Evolutionary conservation across 2,329 filamentous ascomycete species (phyloP).

Genomic region (Diplodia sapinea): DNA sequence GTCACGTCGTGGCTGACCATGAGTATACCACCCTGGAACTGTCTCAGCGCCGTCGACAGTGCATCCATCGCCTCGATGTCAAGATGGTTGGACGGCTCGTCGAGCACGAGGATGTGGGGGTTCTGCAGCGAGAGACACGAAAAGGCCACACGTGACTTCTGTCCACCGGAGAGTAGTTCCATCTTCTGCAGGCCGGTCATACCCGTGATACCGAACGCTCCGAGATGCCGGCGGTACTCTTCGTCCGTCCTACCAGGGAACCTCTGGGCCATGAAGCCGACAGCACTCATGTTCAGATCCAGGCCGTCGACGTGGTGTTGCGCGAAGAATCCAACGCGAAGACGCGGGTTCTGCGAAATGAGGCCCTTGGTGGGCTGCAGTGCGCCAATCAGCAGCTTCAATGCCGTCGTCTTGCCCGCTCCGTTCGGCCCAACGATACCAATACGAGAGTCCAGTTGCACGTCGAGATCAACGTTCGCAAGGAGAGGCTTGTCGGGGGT

Average conservation of each 20-base stretch:
- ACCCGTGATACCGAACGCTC: conserved; percentile 84
- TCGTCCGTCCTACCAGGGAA: conserved; percentile 93
- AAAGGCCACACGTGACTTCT: conserved; percentile 98
- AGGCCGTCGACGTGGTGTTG: conserved; percentile 98
- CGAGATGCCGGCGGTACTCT: conserved; percentile 93
- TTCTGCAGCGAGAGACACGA: conserved; percentile 93
- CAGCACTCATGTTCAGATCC: conserved; percentile 85
- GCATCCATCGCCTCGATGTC: conserved; percentile 99
- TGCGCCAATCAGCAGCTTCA: conserved; percentile 94
- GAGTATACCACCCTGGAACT: conserved; percentile 91
- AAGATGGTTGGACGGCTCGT: conserved; percentile 97
- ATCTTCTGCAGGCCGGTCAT: conserved; percentile 98
- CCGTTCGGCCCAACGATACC: conserved; percentile 99
- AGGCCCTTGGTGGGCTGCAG: conserved; percentile 77
- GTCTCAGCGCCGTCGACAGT: conserved; percentile 78
- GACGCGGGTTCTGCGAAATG: conserved; percentile 85
- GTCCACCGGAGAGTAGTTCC: conserved; percentile 90
- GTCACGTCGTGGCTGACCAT: conserved; percentile 99
- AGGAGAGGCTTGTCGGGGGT: conserved; percentile 78
- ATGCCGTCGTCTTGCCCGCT: conserved; percentile 96
- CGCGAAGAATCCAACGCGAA: conserved; percentile 95
- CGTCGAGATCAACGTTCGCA: conserved; percentile 87
- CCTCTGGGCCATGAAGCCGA: conserved; percentile 92
- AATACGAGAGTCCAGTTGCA: conserved; percentile 96
- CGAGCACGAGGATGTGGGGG: conserved; percentile 95